Percentiles rank a stretch among this genome's conserved stretches.
phyloP scores from a whole-genome alignment of 2,329 filamentous ascomycete genomes.

The Aspergillus spinulosporus region DNA sequence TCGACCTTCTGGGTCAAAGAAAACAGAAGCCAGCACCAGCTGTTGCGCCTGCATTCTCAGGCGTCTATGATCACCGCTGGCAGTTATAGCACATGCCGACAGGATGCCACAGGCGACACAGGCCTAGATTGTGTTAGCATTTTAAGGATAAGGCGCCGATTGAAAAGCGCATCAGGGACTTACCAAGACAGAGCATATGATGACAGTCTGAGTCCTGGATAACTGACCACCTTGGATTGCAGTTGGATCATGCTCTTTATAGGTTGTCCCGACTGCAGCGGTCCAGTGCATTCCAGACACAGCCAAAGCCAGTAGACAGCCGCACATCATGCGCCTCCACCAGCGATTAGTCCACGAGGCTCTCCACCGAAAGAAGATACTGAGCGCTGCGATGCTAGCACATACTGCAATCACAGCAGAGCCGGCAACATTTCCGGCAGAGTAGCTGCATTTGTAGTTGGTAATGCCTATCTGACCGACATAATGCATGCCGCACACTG shows the following conservation, averaged over 20 bases:
- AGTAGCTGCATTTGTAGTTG: constrained; percentile 71
- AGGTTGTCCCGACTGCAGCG: constrained; percentile 69
- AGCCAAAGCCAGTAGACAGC: constrained; percentile 67
- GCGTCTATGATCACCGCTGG: constrained; percentile 54
- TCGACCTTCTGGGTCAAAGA: constrained; percentile 46
- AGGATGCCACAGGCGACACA: constrained; percentile 63
- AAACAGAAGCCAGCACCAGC: constrained; percentile 51
- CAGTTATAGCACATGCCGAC: constrained; percentile 56
- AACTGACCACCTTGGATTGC: constrained; percentile 43
- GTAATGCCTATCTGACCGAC: constrained; percentile 78
- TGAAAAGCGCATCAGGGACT: constrained; percentile 27
- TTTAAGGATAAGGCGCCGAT: neutral
- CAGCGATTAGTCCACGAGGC: constrained; percentile 75
- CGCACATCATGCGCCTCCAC: constrained; percentile 71
- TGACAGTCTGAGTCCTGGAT: constrained; percentile 66
- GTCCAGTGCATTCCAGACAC: constrained; percentile 90
- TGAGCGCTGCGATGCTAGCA: constrained; percentile 68
- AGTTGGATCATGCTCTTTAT: constrained; percentile 57
- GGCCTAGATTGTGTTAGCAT: constrained; percentile 48
- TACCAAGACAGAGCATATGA: constrained; percentile 72
- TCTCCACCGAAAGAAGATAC: constrained; percentile 75
- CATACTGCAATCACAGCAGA: constrained; percentile 71
- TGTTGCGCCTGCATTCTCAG: constrained; percentile 63
- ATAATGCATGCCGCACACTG: constrained; percentile 85
- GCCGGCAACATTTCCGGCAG: constrained; percentile 62